Evolutionary conservation across 2,329 filamentous ascomycete genomes (phyloP).

Genomic region (Colletotrichum destructivum): DNA sequence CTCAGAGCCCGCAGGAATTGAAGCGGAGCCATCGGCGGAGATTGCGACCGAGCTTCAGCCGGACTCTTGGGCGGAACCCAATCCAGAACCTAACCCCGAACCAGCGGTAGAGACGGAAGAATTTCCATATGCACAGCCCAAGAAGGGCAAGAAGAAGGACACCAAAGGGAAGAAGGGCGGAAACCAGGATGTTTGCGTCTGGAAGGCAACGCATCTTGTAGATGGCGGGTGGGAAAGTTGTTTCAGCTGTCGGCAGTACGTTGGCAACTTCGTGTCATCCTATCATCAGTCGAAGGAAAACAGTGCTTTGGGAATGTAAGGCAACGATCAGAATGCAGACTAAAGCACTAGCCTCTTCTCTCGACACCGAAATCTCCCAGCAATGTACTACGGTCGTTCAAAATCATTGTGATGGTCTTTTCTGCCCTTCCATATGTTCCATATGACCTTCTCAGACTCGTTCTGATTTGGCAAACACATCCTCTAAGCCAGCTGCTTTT

Average conservation of each 20-base stretch:
- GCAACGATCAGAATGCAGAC: conserved; percentile 1
- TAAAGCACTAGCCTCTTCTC: too few relatives aligned
- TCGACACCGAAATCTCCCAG: too few relatives aligned
- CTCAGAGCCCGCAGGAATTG: neutral
- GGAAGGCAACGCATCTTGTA: conserved; percentile 2
- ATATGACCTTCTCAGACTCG: too few relatives aligned
- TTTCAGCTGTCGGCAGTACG: conserved; percentile 8
- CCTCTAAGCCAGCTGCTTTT: too few relatives aligned
- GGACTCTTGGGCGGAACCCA: neutral
- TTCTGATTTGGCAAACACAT: too few relatives aligned
- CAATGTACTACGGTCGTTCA: too few relatives aligned
- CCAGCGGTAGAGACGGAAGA: neutral
- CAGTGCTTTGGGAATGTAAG: too few relatives aligned
- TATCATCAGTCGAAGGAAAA: conserved; percentile 47
- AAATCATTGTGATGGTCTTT: too few relatives aligned
- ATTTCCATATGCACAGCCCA: neutral
- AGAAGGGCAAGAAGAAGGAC: neutral
- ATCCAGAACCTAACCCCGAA: neutral
- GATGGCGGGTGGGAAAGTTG: conserved; percentile 16
- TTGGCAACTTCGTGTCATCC: neutral
- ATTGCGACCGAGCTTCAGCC: conserved; percentile 5
- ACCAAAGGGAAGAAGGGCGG: conserved; percentile 1
- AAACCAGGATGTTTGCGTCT: neutral
- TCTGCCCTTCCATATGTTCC: too few relatives aligned
- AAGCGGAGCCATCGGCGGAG: neutral